Percentiles rank a stretch among this genome's conserved stretches.
Evolutionary conservation across 768 basidiomycete genomes (phyloP).

Genomic region (Macrocybe gigantea): DNA sequence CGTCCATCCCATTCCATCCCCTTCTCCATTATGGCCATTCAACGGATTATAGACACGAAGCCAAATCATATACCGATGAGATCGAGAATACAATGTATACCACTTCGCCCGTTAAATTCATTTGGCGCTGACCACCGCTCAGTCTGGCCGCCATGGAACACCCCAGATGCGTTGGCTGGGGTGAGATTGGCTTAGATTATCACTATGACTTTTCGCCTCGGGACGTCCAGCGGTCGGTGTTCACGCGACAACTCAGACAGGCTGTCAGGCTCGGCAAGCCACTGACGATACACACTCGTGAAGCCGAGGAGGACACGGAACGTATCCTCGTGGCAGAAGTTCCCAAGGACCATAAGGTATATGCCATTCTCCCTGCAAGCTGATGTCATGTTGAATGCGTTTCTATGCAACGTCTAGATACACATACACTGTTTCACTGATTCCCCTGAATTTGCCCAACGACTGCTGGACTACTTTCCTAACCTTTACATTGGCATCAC

Average conservation of each 20-base stretch:
- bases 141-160: constrained; percentile 74
- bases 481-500: constrained; percentile 85
- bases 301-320: constrained; percentile 81
- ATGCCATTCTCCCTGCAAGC: neutral
- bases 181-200: constrained; percentile 85
- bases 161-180: constrained; percentile 82
- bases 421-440: constrained; percentile 91
- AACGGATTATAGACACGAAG: constrained; percentile 51
- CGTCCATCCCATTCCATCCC: neutral
- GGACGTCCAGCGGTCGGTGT: constrained; percentile 58
- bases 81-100: constrained; percentile 62
- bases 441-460: constrained; percentile 63
- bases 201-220: constrained; percentile 79
- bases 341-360: constrained; percentile 62
- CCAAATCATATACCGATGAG: constrained; percentile 58
- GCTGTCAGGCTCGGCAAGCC: constrained; percentile 71
- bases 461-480: constrained; percentile 70
- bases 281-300: constrained; percentile 81
- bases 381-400: neutral
- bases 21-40: neutral
- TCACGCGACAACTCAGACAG: constrained; percentile 59
- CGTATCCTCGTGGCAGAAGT: constrained; percentile 72
- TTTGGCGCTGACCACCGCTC: neutral
- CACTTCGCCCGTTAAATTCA: neutral
- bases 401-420: constrained; percentile 36